A percentile compares a stretch with the other conserved stretches of the same genome.
Conservation (phyloP, 2,329 filamentous ascomycete species). For the Cryphonectria radicalis region DNA sequence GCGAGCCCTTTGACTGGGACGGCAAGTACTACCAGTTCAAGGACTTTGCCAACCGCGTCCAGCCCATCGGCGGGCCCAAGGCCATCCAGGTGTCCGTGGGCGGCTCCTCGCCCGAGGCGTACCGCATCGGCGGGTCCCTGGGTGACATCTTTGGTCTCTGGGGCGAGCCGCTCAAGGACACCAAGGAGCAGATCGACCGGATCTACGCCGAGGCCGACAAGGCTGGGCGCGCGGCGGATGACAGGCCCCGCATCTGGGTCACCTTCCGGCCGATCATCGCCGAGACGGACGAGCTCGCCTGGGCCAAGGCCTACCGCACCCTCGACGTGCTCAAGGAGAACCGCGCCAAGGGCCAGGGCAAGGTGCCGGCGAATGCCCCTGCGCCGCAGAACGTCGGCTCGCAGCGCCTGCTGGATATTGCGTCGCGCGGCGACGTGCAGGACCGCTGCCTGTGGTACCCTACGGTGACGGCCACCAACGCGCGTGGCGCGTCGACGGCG, state of each 20-base stretch:
- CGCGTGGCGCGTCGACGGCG: constrained; percentile 62
- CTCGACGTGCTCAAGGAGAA: constrained; percentile 55
- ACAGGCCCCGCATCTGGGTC: constrained; percentile 65
- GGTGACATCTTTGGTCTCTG: constrained; percentile 68
- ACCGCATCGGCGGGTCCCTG: constrained; percentile 60
- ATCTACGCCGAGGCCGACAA: constrained; percentile 63
- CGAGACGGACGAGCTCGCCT: constrained; percentile 65
- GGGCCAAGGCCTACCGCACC: constrained; percentile 62
- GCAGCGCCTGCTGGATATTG: constrained; percentile 62
- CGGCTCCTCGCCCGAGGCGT: constrained; percentile 62
- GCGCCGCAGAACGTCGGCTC: constrained; percentile 63
- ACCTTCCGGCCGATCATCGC: constrained; percentile 65
- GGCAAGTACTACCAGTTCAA: constrained; percentile 64
- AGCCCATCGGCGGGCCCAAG: constrained; percentile 51
- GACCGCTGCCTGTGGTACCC: constrained; percentile 67
- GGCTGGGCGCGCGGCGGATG: constrained; percentile 52
- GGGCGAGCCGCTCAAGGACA: constrained; percentile 67
- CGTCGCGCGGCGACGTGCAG: constrained; percentile 58
- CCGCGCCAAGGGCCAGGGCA: constrained; percentile 32
- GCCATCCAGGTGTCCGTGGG: constrained; percentile 63
- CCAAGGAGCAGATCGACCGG: constrained; percentile 64
- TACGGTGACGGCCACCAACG: constrained; percentile 64
- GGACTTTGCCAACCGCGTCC: constrained; percentile 58
- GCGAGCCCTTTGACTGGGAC: constrained; percentile 65
- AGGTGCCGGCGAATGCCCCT: constrained; percentile 39